Evolutionary conservation across 108 stramenopile species (phyloP).

Genomic region (Nitzschia sp.): DNA sequence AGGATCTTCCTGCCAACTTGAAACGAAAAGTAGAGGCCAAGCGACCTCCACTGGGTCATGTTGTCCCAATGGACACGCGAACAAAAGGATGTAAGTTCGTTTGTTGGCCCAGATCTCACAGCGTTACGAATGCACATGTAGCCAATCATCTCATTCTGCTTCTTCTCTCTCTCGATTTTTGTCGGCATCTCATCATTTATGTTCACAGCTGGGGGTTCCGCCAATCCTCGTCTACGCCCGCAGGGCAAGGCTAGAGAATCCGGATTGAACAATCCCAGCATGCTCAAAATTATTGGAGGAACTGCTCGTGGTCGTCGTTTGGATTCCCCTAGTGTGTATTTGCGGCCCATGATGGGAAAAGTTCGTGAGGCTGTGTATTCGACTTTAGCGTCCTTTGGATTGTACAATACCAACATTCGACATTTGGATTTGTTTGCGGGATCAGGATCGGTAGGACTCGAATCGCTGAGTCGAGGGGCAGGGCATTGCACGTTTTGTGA

Average conservation of each 20-base stretch:
- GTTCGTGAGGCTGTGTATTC: constrained; percentile 94
- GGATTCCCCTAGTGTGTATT: constrained; percentile 90
- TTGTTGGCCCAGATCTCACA: no score
- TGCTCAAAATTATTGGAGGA: constrained; percentile 83
- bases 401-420: constrained; percentile 70
- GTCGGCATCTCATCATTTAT: constrained; percentile 25
- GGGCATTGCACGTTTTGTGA: constrained; percentile 88
- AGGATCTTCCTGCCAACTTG: constrained; percentile 70
- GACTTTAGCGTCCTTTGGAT: constrained; percentile 85
- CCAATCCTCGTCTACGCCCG: constrained; percentile 58
- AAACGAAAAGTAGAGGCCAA: constrained; percentile 70
- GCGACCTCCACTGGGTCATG: constrained; percentile 71
- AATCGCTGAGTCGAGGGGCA: constrained; percentile 90
- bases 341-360: constrained; percentile 99
- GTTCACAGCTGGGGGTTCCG: constrained; percentile 58
- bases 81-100: constrained; percentile 39
- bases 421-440: constrained; percentile 95
- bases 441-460: constrained; percentile 91
- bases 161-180: constrained; percentile 14
- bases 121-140: no score
- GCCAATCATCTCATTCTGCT: not conserved
- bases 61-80: constrained; percentile 62
- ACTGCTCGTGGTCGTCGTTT: constrained; percentile 73
- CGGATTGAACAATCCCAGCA: constrained; percentile 76
- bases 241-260: constrained; percentile 77